Conservation (phyloP, 1,284 basidiomycete genomes). For the Sporisorium exsertum region DNA sequence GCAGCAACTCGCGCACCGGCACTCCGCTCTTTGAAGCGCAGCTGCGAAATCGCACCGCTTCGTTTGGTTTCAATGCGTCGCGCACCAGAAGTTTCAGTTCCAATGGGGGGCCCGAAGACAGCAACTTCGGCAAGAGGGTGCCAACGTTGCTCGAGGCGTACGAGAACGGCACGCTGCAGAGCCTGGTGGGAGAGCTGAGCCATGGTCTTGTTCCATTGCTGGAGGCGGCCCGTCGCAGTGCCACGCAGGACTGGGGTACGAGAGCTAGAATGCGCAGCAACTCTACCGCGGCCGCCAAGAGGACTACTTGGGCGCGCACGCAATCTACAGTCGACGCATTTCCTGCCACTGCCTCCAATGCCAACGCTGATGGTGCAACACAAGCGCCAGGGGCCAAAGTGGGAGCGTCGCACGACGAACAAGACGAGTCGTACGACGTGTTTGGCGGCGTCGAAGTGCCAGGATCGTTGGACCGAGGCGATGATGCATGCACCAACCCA, state of each 20-base stretch:
- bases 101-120: conserved; percentile 41
- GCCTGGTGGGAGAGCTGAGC: conserved; percentile 46
- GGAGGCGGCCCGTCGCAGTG: conserved; percentile 63
- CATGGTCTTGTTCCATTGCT: conserved; percentile 46
- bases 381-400: neutral
- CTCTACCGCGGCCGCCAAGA: conserved; percentile 9
- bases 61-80: conserved; percentile 40
- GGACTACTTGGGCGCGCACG: conserved; percentile 6
- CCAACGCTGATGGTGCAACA: neutral
- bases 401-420: conserved; percentile 1
- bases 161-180: conserved; percentile 59
- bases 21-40: conserved; percentile 38
- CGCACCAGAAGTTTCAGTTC: conserved; percentile 42
- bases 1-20: conserved; percentile 22
- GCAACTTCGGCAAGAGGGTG: conserved; percentile 40
- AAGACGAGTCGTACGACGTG: conserved; percentile 30
- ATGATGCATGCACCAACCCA: conserved; percentile 55
- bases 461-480: conserved; percentile 54
- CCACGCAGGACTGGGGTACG: conserved; percentile 58
- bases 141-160: conserved; percentile 58
- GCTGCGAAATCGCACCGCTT: conserved; percentile 16
- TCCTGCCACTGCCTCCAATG: neutral
- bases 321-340: conserved; percentile 24
- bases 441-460: conserved; percentile 46
- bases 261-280: conserved; percentile 33